phyloP scores from a whole-genome alignment of 208 protist genomes.

The Crithidia fasciculata region DNA sequence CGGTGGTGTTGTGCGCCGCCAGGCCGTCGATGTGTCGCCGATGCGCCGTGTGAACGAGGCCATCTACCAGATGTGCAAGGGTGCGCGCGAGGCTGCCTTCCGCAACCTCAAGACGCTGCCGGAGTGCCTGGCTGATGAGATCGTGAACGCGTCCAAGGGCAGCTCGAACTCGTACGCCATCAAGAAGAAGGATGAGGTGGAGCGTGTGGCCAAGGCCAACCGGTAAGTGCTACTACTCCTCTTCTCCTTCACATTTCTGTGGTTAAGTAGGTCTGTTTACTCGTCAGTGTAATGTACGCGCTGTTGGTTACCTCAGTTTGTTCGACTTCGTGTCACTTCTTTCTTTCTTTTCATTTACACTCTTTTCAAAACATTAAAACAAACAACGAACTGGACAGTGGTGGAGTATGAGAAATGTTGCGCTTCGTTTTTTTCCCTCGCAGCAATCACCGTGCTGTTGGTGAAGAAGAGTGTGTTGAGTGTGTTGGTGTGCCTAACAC shows the following conservation, averaged over 20 bases:
- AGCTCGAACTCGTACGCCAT: slow-evolving; percentile 99
- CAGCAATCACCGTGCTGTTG: no score
- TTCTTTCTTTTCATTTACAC: slow-evolving; percentile 21
- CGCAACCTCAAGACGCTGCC: slow-evolving; percentile 99
- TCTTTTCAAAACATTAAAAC: not conserved
- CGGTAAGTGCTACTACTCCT: slow-evolving; percentile 86
- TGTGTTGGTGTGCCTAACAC: no score
- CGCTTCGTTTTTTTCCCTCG: no score
- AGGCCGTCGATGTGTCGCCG: slow-evolving; percentile 99
- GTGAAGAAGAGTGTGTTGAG: no score
- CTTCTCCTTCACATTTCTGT: not conserved
- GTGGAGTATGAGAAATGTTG: no score
- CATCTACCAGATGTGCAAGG: slow-evolving; percentile 98
- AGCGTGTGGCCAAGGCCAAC: slow-evolving; percentile 99
- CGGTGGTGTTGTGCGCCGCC: slow-evolving; percentile 99
- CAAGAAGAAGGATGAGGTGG: slow-evolving; percentile 99
- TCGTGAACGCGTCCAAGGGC: slow-evolving; percentile 99
- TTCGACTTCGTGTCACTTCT: not conserved
- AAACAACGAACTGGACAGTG: not conserved
- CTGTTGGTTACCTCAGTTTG: no score
- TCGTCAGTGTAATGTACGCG: no score
- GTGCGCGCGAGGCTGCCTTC: slow-evolving; percentile 98
- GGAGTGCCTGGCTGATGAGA: slow-evolving; percentile 99
- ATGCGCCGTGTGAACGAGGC: slow-evolving; percentile 99
- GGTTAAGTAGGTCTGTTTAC: not conserved